phyloP scores from a whole-genome alignment of 139 green algal species.

The Nannochloris sp. region DNA sequence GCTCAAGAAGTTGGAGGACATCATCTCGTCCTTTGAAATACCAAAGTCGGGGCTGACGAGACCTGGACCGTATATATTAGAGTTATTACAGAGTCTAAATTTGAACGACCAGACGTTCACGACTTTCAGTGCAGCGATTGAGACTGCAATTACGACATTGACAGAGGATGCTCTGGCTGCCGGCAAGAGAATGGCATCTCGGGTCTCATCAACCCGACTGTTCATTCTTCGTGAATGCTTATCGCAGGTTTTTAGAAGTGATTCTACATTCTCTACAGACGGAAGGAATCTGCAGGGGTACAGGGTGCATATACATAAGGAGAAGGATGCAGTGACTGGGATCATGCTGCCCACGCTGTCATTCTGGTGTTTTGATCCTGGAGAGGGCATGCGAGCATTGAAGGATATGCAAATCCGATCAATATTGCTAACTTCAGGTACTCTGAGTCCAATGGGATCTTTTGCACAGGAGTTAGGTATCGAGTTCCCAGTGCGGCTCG shows the following conservation, averaged over 20 bases:
- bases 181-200: slow-evolving; percentile 26
- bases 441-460: slow-evolving; percentile 73
- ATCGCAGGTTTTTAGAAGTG: slow-evolving; percentile 48
- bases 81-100: slow-evolving; percentile 27
- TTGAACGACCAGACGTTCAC: slow-evolving; percentile 16
- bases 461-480: slow-evolving; percentile 85
- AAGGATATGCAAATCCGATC: slow-evolving; percentile 38
- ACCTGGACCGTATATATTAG: slow-evolving; percentile 32
- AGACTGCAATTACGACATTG: slow-evolving; percentile 24
- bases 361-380: slow-evolving; percentile 89
- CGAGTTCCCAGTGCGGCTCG: slow-evolving; percentile 75
- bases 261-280: slow-evolving; percentile 8
- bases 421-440: slow-evolving; percentile 87
- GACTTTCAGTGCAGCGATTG: slow-evolving; percentile 20
- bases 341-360: slow-evolving; percentile 51
- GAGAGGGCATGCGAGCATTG: slow-evolving; percentile 50
- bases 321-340: slow-evolving; percentile 21
- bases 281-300: slow-evolving; percentile 33
- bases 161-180: slow-evolving; percentile 17
- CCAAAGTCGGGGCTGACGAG: slow-evolving; percentile 25
- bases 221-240: slow-evolving; percentile 36
- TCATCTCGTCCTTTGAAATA: slow-evolving; percentile 18
- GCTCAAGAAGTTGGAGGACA: slow-evolving; percentile 30
- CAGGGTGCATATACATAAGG: slow-evolving; percentile 59
- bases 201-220: slow-evolving; percentile 34